These are phyloP conservation scores for Fennellomyces sp. DNA, from an alignment of 371 early-diverging fungal species.

Conservation along the genomic window DNA sequence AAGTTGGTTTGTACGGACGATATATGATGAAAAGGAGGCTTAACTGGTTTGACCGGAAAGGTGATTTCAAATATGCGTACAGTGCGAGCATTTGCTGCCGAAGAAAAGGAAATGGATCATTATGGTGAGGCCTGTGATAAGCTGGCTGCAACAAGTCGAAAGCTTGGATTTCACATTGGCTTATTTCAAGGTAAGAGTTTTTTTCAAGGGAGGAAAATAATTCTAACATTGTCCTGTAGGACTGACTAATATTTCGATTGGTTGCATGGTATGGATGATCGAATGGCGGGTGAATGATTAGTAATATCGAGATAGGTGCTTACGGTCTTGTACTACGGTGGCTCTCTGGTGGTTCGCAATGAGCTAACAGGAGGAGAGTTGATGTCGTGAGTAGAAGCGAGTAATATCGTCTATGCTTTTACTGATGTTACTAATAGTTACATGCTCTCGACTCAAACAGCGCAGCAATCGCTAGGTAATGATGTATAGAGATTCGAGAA, in stretches of 20 bases:
- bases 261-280: constrained; percentile 57
- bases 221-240: constrained; percentile 21
- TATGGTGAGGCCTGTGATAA: constrained; percentile 52
- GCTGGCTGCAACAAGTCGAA: constrained; percentile 44
- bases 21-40: neutral
- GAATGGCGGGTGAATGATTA: neutral
- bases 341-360: constrained; percentile 66
- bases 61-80: constrained; percentile 73
- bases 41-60: constrained; percentile 16
- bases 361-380: constrained; percentile 72
- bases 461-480: constrained; percentile 72
- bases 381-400: constrained; percentile 63
- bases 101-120: constrained; percentile 64
- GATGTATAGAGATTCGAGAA: no score
- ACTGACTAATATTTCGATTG: constrained; percentile 71
- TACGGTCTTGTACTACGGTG: constrained; percentile 77
- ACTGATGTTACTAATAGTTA: constrained; percentile 38
- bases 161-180: constrained; percentile 79
- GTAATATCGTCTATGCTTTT: neutral
- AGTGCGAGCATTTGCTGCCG: constrained; percentile 78
- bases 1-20: neutral
- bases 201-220: neutral
- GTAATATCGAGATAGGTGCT: constrained; percentile 31
- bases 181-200: constrained; percentile 72
- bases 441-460: constrained; percentile 77